phyloP scores from a whole-genome alignment of 1,284 basidiomycete genomes.

The Ganoderma resinaceum region DNA sequence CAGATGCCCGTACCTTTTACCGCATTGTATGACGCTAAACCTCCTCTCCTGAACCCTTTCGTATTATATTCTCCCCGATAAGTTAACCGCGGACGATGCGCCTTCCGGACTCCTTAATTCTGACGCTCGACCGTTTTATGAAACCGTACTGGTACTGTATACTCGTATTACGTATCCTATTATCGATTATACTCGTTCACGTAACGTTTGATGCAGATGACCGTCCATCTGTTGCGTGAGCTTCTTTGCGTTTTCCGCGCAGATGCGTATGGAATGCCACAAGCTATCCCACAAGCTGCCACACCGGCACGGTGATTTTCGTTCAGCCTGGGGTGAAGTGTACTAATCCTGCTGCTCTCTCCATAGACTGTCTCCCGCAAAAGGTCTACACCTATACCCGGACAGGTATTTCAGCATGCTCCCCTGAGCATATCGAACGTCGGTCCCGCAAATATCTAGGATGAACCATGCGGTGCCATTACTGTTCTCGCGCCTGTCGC shows the following conservation, averaged over 20 bases:
- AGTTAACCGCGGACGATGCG: background rate
- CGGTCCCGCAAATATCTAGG: no score
- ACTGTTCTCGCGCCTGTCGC: no score
- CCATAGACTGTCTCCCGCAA: no score
- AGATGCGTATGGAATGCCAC: no score
- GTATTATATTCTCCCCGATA: background rate
- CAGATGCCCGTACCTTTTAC: background rate
- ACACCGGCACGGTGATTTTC: no score
- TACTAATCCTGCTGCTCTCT: no score
- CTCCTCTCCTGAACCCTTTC: background rate
- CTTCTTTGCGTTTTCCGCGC: background rate
- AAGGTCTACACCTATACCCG: no score
- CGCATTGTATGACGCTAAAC: background rate
- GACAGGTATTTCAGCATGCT: no score
- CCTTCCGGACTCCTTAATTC: background rate
- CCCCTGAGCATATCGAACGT: no score
- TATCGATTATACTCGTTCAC: background rate
- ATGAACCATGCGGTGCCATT: no score
- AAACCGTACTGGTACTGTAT: background rate
- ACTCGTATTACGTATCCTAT: background rate
- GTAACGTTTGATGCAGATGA: background rate
- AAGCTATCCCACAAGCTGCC: no score
- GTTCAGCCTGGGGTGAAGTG: no score
- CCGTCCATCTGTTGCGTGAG: background rate
- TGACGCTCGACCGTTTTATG: background rate